Evolutionary conservation across 345 rosid genomes (phyloP).

Genomic region (Barbarea vulgaris): DNA sequence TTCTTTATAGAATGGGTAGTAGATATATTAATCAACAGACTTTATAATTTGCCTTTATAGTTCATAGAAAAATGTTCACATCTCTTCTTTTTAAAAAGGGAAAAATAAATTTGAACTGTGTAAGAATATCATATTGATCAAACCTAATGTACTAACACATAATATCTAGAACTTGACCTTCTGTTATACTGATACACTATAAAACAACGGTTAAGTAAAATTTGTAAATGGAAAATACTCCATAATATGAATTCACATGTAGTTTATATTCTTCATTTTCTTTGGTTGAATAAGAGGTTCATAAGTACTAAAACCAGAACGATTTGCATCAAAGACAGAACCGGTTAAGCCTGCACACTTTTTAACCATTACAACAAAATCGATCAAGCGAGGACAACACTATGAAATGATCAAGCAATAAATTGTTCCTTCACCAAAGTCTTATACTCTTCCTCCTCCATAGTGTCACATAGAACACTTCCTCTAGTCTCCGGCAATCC

Average conservation of each 20-base stretch:
- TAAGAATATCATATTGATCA: background rate
- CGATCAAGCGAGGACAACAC: slow-evolving; percentile 3
- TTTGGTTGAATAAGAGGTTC: no score
- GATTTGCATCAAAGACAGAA: slow-evolving; percentile 4
- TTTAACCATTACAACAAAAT: background rate
- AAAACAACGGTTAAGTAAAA: no score
- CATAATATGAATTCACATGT: background rate
- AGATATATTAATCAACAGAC: background rate
- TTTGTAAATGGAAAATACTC: no score
- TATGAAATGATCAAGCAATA: background rate
- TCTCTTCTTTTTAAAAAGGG: background rate
- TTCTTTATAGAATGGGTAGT: background rate
- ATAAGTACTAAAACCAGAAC: background rate
- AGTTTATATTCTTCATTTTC: no score
- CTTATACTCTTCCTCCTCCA: slow-evolving; percentile 63
- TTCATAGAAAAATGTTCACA: background rate
- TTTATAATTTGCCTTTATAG: background rate
- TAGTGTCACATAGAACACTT: slow-evolving; percentile 51
- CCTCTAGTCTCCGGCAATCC: slow-evolving; percentile 70
- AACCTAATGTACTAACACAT: no score
- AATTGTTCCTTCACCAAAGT: slow-evolving; percentile 2
- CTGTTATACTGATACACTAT: no score
- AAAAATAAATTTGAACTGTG: background rate
- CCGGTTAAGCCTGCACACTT: background rate
- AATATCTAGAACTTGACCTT: no score